A percentile compares a stretch with the other conserved stretches of the same genome.
Conservation (phyloP, 352 stramenopile genomes). For the Globisporangium radiosum region DNA sequence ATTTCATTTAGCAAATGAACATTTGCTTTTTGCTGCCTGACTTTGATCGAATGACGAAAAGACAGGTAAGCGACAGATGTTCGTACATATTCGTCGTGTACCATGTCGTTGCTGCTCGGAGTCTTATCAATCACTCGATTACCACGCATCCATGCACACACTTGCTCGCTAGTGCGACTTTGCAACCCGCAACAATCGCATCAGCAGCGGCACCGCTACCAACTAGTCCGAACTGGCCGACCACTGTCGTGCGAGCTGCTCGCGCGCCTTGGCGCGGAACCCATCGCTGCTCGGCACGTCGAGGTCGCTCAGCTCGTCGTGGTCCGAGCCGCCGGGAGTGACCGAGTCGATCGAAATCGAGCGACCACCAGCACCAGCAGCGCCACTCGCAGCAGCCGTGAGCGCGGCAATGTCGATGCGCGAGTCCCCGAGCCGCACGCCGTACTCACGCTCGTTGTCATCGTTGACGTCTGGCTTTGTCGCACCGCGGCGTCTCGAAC, state of each 20-base stretch:
- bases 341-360: constrained; percentile 39
- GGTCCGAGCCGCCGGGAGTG: constrained; percentile 26
- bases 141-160: too few relatives aligned
- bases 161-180: too few relatives aligned
- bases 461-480: background rate
- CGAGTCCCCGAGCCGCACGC: constrained; percentile 18
- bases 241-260: constrained; percentile 55
- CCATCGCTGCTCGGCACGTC: constrained; percentile 47
- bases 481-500: background rate
- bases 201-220: background rate
- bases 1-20: too few relatives aligned
- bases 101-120: too few relatives aligned
- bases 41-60: too few relatives aligned
- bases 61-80: too few relatives aligned
- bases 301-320: constrained; percentile 15
- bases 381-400: constrained; percentile 8
- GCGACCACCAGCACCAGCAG: constrained; percentile 2
- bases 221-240: constrained; percentile 32
- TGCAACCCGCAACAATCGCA: too few relatives aligned
- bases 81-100: too few relatives aligned
- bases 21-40: too few relatives aligned
- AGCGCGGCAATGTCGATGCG: constrained; percentile 16
- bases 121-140: too few relatives aligned
- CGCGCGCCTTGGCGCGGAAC: constrained; percentile 44
- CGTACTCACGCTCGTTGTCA: constrained; percentile 11